Evolutionary conservation across 257 asterid species (phyloP).

Genomic region (Nicotiana benthamiana): DNA sequence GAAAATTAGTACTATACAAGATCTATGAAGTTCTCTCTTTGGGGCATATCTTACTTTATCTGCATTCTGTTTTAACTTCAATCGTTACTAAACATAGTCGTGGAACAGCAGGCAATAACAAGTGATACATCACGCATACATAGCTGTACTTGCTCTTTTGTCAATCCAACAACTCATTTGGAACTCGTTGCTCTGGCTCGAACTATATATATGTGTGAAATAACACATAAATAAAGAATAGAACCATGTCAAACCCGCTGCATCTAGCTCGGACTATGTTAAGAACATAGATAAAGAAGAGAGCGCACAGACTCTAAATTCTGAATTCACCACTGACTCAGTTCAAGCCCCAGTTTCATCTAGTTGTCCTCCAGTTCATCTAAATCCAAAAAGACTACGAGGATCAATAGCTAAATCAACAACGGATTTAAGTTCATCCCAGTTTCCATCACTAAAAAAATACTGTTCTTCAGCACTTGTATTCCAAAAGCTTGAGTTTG

Average conservation of each 20-base stretch:
- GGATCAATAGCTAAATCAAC: slow-evolving; percentile 13
- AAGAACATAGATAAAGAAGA: neutral
- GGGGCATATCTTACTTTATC: neutral
- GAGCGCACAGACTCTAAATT: neutral
- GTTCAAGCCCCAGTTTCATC: neutral
- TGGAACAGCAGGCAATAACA: neutral
- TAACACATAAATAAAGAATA: neutral
- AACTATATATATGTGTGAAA: neutral
- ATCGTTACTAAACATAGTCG: neutral
- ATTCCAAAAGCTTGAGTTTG: slow-evolving; percentile 4
- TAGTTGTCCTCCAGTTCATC: neutral
- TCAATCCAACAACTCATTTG: neutral
- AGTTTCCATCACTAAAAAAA: slow-evolving; percentile 4
- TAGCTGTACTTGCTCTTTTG: neutral
- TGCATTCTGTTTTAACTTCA: neutral
- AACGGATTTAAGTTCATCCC: slow-evolving; percentile 19
- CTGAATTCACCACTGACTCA: neutral
- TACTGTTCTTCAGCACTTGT: neutral
- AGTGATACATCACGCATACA: neutral
- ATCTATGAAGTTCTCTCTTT: neutral
- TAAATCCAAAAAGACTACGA: neutral
- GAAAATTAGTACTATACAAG: neutral
- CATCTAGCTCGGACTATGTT: too few relatives aligned
- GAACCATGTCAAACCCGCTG: too few relatives aligned
- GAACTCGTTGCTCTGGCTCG: neutral